A percentile compares a stretch with the other conserved stretches of the same genome.
Evolutionary conservation across 495 filamentous ascomycete species (phyloP).

Genomic region (Xylaria bambusicola): DNA sequence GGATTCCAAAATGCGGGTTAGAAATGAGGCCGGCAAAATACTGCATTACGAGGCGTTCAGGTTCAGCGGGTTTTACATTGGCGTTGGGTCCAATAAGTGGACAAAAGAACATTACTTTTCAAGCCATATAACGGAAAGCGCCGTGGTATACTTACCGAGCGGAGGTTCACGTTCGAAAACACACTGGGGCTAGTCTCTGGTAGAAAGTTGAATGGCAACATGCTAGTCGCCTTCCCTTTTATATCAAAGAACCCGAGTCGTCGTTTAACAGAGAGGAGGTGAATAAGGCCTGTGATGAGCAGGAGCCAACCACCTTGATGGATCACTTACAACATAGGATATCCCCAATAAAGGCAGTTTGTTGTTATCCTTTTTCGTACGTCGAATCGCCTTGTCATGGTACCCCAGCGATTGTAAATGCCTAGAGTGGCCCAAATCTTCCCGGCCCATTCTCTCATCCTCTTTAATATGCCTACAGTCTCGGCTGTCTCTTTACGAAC

Average conservation of each 20-base stretch:
- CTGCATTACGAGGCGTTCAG: slow-evolving; percentile 35
- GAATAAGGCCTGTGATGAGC: neutral
- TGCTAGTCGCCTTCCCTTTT: too few relatives aligned
- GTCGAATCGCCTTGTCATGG: neutral
- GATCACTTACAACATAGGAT: neutral
- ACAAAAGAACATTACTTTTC: neutral
- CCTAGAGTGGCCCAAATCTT: neutral
- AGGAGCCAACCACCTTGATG: neutral
- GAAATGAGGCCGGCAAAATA: slow-evolving; percentile 6
- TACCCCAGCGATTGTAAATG: neutral
- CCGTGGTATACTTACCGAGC: too few relatives aligned
- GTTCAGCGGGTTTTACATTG: slow-evolving; percentile 21
- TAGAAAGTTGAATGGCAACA: too few relatives aligned
- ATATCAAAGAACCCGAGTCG: too few relatives aligned
- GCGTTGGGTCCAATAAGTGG: slow-evolving; percentile 23
- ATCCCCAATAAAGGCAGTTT: neutral
- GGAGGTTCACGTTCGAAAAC: too few relatives aligned
- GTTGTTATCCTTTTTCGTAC: neutral
- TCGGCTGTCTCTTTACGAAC: too few relatives aligned
- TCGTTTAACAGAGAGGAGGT: neutral
- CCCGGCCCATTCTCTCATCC: too few relatives aligned
- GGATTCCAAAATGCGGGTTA: neutral
- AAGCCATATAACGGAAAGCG: too few relatives aligned
- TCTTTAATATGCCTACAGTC: too few relatives aligned
- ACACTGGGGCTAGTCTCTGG: too few relatives aligned